phyloP scores from a whole-genome alignment of 345 rosid genomes.

The Barbarea vulgaris region DNA sequence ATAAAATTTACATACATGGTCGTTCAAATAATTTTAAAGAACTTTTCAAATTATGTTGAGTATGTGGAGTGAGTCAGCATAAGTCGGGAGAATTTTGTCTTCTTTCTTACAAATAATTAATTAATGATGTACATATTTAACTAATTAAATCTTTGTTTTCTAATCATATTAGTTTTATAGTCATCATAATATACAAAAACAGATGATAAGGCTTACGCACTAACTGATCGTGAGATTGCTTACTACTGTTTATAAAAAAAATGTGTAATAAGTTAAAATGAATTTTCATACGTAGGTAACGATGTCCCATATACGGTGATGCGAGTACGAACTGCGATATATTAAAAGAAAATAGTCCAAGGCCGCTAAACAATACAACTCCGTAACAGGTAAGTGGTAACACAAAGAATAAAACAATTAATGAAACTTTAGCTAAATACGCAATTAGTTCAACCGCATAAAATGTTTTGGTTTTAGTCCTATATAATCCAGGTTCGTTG shows the following conservation, averaged over 20 bases:
- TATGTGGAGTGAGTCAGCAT: constrained; percentile 33
- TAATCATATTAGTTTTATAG: not conserved
- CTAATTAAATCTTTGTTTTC: constrained; percentile 1
- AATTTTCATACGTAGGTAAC: constrained; percentile 2
- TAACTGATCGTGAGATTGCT: constrained; percentile 9
- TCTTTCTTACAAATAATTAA: constrained; percentile 24
- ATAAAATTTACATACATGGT: not conserved
- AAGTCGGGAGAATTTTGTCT: constrained; percentile 19
- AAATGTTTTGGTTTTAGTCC: not conserved
- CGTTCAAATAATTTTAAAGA: not conserved
- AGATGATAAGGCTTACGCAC: constrained; percentile 27
- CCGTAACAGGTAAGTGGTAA: not conserved
- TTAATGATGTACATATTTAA: constrained; percentile 13
- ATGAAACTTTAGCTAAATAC: not conserved
- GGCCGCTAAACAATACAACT: too few species aligned
- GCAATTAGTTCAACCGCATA: not conserved
- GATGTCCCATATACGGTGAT: constrained; percentile 3
- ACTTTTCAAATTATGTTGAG: constrained; percentile 1
- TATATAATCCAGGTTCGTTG: not conserved
- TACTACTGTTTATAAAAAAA: not conserved
- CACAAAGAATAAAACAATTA: not conserved
- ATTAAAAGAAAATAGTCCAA: not conserved
- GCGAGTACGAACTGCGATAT: not conserved
- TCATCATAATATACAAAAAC: not conserved
- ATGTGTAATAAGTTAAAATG: not conserved